Percentiles rank a stretch among this genome's conserved stretches.
These are phyloP conservation scores for Calvatia gigantea DNA, from an alignment of 768 basidiomycete genomes.

Conservation along the genomic window DNA sequence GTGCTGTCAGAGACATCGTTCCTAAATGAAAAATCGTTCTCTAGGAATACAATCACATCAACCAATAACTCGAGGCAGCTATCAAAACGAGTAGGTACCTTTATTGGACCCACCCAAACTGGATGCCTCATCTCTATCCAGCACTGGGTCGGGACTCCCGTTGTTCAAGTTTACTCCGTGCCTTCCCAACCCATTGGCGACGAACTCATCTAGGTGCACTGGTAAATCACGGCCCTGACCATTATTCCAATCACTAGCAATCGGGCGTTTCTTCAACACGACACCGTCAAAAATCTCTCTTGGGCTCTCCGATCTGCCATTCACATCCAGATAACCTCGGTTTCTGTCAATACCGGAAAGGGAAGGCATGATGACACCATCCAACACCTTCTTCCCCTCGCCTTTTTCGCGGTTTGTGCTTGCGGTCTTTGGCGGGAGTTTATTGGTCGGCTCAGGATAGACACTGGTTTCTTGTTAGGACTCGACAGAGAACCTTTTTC, in stretches of 20 bases:
- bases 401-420: neutral
- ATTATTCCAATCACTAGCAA: neutral
- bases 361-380: neutral
- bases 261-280: neutral
- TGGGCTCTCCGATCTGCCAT: neutral
- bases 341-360: neutral
- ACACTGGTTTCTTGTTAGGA: neutral
- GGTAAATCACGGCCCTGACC: neutral
- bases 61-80: neutral
- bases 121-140: slow-evolving; percentile 5
- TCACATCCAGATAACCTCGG: neutral
- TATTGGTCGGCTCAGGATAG: neutral
- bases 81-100: neutral
- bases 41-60: neutral
- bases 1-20: slow-evolving; percentile 6
- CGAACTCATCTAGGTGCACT: slow-evolving; percentile 7
- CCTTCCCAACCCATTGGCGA: slow-evolving; percentile 5
- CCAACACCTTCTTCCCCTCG: neutral
- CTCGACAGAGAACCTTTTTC: neutral
- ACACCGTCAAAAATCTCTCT: slow-evolving; percentile 12
- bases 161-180: neutral
- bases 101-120: slow-evolving; percentile 10
- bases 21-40: slow-evolving; percentile 12
- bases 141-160: neutral
- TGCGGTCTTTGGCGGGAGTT: neutral